Percentiles rank a stretch among this genome's conserved stretches.
These are phyloP conservation scores for Komagataella mondaviorum DNA, from an alignment of 805 yeast genomes.

Conservation along the genomic window DNA sequence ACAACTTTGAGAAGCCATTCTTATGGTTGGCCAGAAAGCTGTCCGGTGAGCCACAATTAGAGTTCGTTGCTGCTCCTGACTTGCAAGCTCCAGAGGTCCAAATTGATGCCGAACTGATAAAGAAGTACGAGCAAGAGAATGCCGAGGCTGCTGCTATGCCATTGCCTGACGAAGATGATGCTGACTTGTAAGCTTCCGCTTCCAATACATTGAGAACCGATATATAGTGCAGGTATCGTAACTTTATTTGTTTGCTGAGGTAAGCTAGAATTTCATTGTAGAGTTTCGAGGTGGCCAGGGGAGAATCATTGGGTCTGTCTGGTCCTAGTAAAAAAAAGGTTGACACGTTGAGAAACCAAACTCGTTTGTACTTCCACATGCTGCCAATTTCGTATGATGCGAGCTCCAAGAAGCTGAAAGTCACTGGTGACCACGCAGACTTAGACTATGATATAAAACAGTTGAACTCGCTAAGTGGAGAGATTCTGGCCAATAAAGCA, in stretches of 20 bases:
- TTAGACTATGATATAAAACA: slow-evolving; percentile 18
- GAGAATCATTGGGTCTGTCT: not conserved
- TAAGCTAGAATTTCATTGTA: not conserved
- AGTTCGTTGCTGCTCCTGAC: slow-evolving; percentile 98
- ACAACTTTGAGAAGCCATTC: slow-evolving; percentile 99
- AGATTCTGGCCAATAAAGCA: slow-evolving; percentile 27
- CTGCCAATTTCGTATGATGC: slow-evolving; percentile 18
- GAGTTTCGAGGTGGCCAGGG: not conserved
- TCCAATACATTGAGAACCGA: not conserved
- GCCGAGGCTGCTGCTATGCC: slow-evolving; percentile 99
- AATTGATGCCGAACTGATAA: slow-evolving; percentile 94
- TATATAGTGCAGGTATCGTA: not conserved
- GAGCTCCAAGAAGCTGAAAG: slow-evolving; percentile 13
- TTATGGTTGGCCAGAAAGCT: slow-evolving; percentile 99
- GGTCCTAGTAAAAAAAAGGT: not conserved
- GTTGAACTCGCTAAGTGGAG: slow-evolving; percentile 21
- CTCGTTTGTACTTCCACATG: not conserved
- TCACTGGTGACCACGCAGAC: slow-evolving; percentile 12
- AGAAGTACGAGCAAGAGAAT: slow-evolving; percentile 98
- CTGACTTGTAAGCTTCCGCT: slow-evolving; percentile 64
- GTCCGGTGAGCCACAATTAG: slow-evolving; percentile 95
- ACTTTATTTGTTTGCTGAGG: not conserved
- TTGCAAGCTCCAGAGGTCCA: slow-evolving; percentile 99
- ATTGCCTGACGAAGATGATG: slow-evolving; percentile 99
- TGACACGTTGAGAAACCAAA: not conserved